A percentile compares a stretch with the other conserved stretches of the same genome.
These are phyloP conservation scores for Solanum medicagineum DNA, from an alignment of 257 asterid genomes.

Conservation along the genomic window DNA sequence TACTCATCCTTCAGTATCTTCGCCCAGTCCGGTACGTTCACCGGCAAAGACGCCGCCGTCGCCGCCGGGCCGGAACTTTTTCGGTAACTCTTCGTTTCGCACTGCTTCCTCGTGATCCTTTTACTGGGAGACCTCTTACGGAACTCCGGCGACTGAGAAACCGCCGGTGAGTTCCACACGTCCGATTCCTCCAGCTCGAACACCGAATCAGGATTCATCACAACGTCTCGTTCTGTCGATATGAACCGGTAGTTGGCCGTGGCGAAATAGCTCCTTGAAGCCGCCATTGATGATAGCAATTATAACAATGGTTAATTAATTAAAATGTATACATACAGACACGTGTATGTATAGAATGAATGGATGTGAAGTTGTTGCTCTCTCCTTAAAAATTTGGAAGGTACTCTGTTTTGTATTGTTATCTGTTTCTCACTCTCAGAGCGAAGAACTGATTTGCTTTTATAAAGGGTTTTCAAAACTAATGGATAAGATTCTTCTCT, in stretches of 20 bases:
- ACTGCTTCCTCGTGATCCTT: not conserved
- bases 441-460: not conserved
- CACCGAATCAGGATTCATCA: not conserved
- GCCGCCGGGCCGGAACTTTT: not conserved
- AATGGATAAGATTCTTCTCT: slow-evolving; percentile 7
- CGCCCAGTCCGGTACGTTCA: slow-evolving; percentile 27
- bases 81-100: not conserved
- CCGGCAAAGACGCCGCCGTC: slow-evolving; percentile 10
- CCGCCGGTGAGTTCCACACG: slow-evolving; percentile 4
- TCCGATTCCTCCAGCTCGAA: slow-evolving; percentile 18
- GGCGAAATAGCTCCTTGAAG: slow-evolving; percentile 9
- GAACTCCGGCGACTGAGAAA: slow-evolving; percentile 2
- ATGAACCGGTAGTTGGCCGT: slow-evolving; percentile 1
- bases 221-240: not conserved
- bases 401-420: not conserved
- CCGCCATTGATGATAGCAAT: not conserved
- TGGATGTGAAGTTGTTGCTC: not conserved
- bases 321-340: not conserved
- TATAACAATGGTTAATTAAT: not conserved
- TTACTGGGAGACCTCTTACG: not conserved
- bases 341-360: not conserved
- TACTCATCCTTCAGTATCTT: slow-evolving; percentile 22
- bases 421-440: not conserved
- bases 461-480: not conserved
- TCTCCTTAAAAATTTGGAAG: not conserved